These are phyloP conservation scores for Sporisorium reilianum DNA, from an alignment of 1,284 basidiomycete species.

Conservation along the genomic window DNA sequence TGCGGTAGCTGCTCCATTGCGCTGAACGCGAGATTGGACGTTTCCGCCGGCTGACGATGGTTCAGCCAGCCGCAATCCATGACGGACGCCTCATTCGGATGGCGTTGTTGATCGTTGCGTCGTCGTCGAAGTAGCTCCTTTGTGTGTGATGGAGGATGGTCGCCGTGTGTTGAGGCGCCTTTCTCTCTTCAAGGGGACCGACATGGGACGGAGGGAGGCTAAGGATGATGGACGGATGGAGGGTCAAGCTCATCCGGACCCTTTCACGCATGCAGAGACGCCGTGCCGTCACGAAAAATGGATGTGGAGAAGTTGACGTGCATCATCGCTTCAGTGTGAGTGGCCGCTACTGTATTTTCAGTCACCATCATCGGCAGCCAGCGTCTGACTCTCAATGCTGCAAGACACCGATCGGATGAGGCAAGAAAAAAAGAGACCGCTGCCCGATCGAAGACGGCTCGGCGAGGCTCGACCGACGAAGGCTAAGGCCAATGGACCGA, in stretches of 20 bases:
- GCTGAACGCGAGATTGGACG: background rate
- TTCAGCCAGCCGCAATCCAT: conserved; percentile 15
- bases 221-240: background rate
- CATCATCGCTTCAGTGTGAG: conserved; percentile 5
- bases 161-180: background rate
- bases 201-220: background rate
- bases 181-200: no score
- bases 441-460: background rate
- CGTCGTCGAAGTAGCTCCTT: no score
- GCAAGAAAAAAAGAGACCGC: background rate
- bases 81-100: background rate
- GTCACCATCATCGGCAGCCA: background rate
- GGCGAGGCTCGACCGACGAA: background rate
- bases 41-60: background rate
- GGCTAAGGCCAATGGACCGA: background rate
- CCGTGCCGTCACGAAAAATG: background rate
- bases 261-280: no score
- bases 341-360: background rate
- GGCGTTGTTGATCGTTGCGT: background rate
- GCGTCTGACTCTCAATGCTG: conserved; percentile 4
- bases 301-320: conserved; percentile 24
- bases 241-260: no score
- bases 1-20: conserved; percentile 30
- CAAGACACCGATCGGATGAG: conserved; percentile 19
- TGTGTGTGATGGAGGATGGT: background rate